These are phyloP conservation scores for Eucalyptus decipiens DNA, from an alignment of 345 rosid genomes.

Conservation along the genomic window DNA sequence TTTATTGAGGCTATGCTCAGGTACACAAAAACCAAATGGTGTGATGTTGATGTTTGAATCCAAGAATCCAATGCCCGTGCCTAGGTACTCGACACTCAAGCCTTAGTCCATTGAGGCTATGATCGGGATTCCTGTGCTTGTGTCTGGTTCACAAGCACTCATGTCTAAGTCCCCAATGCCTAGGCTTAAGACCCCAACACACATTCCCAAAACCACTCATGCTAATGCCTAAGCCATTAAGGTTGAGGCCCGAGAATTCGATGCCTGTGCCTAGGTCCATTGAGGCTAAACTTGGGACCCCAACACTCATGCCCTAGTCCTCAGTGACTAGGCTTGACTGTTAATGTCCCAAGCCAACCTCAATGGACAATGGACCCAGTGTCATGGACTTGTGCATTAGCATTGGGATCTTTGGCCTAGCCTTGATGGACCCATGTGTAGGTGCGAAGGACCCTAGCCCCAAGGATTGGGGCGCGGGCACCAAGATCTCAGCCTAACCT, in stretches of 20 bases:
- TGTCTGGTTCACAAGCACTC: not conserved
- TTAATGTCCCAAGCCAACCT: no score
- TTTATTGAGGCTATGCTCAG: no score
- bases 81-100: not conserved
- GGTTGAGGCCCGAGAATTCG: not conserved
- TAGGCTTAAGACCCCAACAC: not conserved
- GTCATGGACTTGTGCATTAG: not conserved
- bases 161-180: not conserved
- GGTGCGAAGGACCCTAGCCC: no score
- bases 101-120: not conserved
- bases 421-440: not conserved
- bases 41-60: no score
- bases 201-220: not conserved
- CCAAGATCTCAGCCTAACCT: fast-evolving
- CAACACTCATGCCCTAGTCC: not conserved
- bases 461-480: not conserved
- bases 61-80: not conserved
- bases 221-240: not conserved
- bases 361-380: fast-evolving
- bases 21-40: no score
- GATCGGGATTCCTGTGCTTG: fast-evolving
- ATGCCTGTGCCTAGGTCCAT: not conserved
- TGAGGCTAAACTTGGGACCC: not conserved
- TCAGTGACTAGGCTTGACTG: fast-evolving
- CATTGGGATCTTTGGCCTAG: fast-evolving